Conservation (phyloP, 202 grass and related monocot genomes). For the Miscanthus sacchariflorus region DNA sequence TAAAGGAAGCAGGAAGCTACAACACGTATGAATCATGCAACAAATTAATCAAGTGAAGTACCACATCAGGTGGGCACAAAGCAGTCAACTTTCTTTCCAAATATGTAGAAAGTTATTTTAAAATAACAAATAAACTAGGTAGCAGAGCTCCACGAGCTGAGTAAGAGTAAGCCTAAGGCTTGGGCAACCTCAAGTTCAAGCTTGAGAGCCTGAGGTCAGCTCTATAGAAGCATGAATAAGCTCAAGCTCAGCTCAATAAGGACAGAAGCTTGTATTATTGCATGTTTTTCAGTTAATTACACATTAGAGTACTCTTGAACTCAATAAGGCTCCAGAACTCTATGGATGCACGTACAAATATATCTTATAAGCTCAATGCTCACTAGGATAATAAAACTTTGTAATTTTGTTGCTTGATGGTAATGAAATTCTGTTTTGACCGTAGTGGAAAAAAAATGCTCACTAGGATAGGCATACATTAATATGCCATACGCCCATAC, state of each 20-base stretch:
- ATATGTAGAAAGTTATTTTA: slow-evolving; percentile 22
- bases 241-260: neutral
- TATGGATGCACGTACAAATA: neutral
- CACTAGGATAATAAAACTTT: neutral
- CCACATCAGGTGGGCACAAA: neutral
- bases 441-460: neutral
- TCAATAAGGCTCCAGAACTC: slow-evolving; percentile 4
- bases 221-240: neutral
- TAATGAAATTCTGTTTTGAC: neutral
- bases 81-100: slow-evolving; percentile 29
- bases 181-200: slow-evolving; percentile 2
- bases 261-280: neutral
- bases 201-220: neutral
- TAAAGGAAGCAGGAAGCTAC: neutral
- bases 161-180: neutral
- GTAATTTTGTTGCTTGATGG: neutral
- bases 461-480: neutral
- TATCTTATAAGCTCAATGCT: neutral
- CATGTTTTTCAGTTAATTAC: neutral
- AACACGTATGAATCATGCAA: neutral
- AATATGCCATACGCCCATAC: neutral
- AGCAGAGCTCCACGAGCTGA: neutral
- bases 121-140: slow-evolving; percentile 28
- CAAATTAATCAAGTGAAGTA: slow-evolving; percentile 12
- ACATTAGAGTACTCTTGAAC: neutral